Evolutionary conservation across 768 basidiomycete genomes (phyloP).

Genomic region (Serendipita vermifera): DNA sequence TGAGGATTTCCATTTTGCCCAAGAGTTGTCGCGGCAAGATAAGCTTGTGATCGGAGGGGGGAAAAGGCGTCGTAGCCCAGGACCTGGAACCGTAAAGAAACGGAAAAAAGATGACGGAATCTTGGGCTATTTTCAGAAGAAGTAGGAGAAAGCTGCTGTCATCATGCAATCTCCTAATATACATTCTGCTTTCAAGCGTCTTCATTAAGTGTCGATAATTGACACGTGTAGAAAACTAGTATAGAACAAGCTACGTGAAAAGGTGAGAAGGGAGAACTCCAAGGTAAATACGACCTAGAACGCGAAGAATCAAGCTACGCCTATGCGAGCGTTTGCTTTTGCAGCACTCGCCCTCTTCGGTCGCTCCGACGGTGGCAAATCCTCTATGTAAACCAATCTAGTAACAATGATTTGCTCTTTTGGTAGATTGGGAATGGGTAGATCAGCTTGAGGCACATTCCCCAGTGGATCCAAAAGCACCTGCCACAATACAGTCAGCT

Average conservation of each 20-base stretch:
- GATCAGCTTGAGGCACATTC: slow-evolving; percentile 47
- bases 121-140: slow-evolving; percentile 34
- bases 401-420: slow-evolving; percentile 59
- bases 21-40: slow-evolving; percentile 47
- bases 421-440: slow-evolving; percentile 43
- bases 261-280: no score
- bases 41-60: slow-evolving; percentile 13
- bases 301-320: neutral
- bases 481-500: slow-evolving; percentile 28
- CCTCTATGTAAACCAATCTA: slow-evolving; percentile 70
- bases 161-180: no score
- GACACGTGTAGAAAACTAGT: neutral
- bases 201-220: no score
- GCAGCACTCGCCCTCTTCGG: slow-evolving; percentile 29
- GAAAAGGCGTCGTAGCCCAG: slow-evolving; percentile 13
- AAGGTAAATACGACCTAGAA: no score
- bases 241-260: no score
- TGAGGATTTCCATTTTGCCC: slow-evolving; percentile 79
- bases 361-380: slow-evolving; percentile 25
- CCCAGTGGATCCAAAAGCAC: slow-evolving; percentile 56
- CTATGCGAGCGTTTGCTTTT: slow-evolving; percentile 25
- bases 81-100: slow-evolving; percentile 20
- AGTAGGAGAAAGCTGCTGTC: no score
- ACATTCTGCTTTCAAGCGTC: no score
- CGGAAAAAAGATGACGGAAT: slow-evolving; percentile 29